Evolutionary conservation across 768 basidiomycete species (phyloP).

Genomic region (Sporobolomyces phaffii): DNA sequence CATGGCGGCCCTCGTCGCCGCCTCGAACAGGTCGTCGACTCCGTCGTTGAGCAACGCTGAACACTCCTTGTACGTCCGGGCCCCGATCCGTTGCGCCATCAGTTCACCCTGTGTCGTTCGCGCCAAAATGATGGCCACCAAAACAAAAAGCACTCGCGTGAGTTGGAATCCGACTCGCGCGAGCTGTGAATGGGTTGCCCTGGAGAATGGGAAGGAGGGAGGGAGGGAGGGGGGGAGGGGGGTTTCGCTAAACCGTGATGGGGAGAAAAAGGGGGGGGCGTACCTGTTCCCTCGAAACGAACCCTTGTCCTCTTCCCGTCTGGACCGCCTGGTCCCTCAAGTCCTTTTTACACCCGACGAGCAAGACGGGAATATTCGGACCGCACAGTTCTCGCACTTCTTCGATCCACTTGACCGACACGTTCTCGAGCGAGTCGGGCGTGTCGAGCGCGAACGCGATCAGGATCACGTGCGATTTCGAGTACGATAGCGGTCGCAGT

Average conservation of each 20-base stretch:
- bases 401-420: constrained; percentile 96
- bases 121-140: no score
- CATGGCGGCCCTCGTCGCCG: constrained; percentile 93
- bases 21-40: constrained; percentile 95
- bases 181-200: no score
- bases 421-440: constrained; percentile 93
- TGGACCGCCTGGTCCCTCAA: constrained; percentile 54
- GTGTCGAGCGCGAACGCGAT: constrained; percentile 96
- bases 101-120: constrained; percentile 82
- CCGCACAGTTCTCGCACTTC: constrained; percentile 97
- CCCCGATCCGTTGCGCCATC: constrained; percentile 76
- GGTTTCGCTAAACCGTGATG: no score
- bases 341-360: constrained; percentile 95
- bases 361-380: constrained; percentile 78
- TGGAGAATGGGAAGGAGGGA: constrained; percentile 45
- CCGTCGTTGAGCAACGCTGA: constrained; percentile 51
- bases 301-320: constrained; percentile 42
- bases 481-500: constrained; percentile 91
- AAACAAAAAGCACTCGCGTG: constrained; percentile 48
- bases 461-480: constrained; percentile 96
- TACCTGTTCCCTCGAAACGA: constrained; percentile 47
- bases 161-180: no score
- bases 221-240: no score
- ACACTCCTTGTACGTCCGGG: constrained; percentile 89
- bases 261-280: constrained; percentile 21